Evolutionary conservation across 2,329 filamentous ascomycete species (phyloP).

Genomic region (Pseudogymnoascus sp.): DNA sequence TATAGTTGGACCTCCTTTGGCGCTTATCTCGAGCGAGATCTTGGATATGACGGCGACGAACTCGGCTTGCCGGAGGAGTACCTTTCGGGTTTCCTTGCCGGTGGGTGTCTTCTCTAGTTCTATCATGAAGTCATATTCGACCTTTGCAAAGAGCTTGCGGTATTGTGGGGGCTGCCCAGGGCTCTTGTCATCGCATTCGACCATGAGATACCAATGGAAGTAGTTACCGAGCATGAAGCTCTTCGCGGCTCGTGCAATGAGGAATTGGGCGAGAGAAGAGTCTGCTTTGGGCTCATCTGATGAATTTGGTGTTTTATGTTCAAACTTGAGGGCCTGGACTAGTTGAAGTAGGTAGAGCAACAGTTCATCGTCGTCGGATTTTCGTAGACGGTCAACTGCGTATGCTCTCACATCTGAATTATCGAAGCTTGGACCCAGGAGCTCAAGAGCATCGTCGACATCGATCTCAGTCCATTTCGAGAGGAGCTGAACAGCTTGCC

Average conservation of each 20-base stretch:
- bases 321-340: conserved; percentile 92
- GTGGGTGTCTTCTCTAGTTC: conserved; percentile 67
- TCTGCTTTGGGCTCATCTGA: conserved; percentile 60
- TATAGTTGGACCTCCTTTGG: conserved; percentile 48
- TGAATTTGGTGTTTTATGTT: conserved; percentile 61
- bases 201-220: conserved; percentile 97
- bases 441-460: conserved; percentile 89
- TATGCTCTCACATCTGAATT: conserved; percentile 85
- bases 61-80: conserved; percentile 79
- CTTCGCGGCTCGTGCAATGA: conserved; percentile 78
- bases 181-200: conserved; percentile 76
- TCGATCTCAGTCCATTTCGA: conserved; percentile 95
- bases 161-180: conserved; percentile 68
- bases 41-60: conserved; percentile 80
- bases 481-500: conserved; percentile 83
- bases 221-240: conserved; percentile 93
- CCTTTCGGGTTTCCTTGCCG: conserved; percentile 67
- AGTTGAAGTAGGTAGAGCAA: conserved; percentile 87
- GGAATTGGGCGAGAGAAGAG: conserved; percentile 81
- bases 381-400: conserved; percentile 83
- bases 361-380: conserved; percentile 87
- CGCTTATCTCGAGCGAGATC: conserved; percentile 82
- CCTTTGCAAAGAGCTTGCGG: conserved; percentile 81
- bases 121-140: conserved; percentile 94
- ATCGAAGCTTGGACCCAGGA: conserved; percentile 87